Evolutionary conservation across 768 basidiomycete species (phyloP), one percentile per base, ranked within the genome.

Genomic region (Kockovaella imperatae): DNA sequence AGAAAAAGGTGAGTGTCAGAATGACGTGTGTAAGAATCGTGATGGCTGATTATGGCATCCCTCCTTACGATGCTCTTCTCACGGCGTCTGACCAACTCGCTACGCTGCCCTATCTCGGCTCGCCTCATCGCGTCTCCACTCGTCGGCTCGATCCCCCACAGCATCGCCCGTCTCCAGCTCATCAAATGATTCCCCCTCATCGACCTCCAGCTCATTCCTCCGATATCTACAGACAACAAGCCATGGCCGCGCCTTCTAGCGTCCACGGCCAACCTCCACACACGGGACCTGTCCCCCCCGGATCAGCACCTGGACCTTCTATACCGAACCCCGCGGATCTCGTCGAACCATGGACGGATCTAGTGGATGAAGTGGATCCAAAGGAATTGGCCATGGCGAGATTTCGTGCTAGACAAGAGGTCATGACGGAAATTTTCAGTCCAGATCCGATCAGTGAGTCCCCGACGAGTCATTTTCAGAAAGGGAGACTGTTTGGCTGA

Each of bases 301-400:
- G 10, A 10, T n/a, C 31, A 32, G 36, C 10, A 11, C 23, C 6
- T 28, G 18, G 20, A 42, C n/a, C n/a, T n/a, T n/a, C n/a, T n/a
- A n/a, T n/a, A n/a, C n/a, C n/a, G n/a, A n/a, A n/a, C n/a, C n/a
- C n/a, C n/a, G n/a, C n/a, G 7, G 21, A 28, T 25, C 18, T 21
- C 36, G 20, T 11, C 20, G 64, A 66, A 46, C 64, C 64, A 3
- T 66, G 64, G 64, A 58, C 64, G 23, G 64, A 66, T 42, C 57
- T 31, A 32, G 32, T 66, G 47, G 64, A 66, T 28, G 64, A 66
- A 46, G 29, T 66, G 29, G 64, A 66, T 53, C 48, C 57, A 21
- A 46, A 61, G 35, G 64, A 66, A 36, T 28, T 62, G 35, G 64
- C 64, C 2, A 66, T 66, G 64, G 54, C 54, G 2, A 55, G 64